A percentile compares a stretch with the other conserved stretches of the same genome.
Conservation (phyloP, 2,329 filamentous ascomycete species). For the Exophiala viscosa region DNA sequence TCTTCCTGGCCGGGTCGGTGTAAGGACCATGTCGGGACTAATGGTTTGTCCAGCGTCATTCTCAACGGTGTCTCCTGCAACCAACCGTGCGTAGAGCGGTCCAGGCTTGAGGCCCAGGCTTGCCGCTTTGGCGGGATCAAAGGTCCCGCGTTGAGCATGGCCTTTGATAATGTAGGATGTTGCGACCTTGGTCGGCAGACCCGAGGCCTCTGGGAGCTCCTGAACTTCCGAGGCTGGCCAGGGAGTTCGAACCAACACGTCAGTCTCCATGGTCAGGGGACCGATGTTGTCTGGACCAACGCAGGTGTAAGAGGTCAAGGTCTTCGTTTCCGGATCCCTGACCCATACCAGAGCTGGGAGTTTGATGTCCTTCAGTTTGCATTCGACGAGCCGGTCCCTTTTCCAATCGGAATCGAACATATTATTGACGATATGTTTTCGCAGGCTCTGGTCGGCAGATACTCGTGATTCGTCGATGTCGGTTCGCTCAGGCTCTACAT, state of each 20-base stretch:
- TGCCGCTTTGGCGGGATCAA: conserved; percentile 63
- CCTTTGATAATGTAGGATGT: conserved; percentile 84
- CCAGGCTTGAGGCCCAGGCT: conserved; percentile 62
- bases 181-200: conserved; percentile 58
- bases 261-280: conserved; percentile 58
- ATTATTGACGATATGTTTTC: conserved; percentile 62
- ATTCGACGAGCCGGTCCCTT: conserved; percentile 65
- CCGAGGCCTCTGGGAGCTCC: conserved; percentile 62
- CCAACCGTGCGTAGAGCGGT: conserved; percentile 57
- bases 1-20: conserved; percentile 60
- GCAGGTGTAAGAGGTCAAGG: conserved; percentile 61
- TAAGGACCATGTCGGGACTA: conserved; percentile 84
- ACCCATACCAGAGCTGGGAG: conserved; percentile 69
- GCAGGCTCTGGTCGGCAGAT: conserved; percentile 46
- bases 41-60: conserved; percentile 65
- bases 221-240: conserved; percentile 70
- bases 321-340: conserved; percentile 57
- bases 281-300: conserved; percentile 60
- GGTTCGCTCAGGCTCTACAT: conserved; percentile 45
- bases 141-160: conserved; percentile 74
- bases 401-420: conserved; percentile 80
- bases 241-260: conserved; percentile 68
- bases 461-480: conserved; percentile 30
- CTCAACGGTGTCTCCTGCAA: conserved; percentile 60
- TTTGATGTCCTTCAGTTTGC: conserved; percentile 61